A percentile compares a stretch with the other conserved stretches of the same genome.
Evolutionary conservation across 2,329 filamentous ascomycete genomes (phyloP).

Genomic region (Mariannaea sp.): DNA sequence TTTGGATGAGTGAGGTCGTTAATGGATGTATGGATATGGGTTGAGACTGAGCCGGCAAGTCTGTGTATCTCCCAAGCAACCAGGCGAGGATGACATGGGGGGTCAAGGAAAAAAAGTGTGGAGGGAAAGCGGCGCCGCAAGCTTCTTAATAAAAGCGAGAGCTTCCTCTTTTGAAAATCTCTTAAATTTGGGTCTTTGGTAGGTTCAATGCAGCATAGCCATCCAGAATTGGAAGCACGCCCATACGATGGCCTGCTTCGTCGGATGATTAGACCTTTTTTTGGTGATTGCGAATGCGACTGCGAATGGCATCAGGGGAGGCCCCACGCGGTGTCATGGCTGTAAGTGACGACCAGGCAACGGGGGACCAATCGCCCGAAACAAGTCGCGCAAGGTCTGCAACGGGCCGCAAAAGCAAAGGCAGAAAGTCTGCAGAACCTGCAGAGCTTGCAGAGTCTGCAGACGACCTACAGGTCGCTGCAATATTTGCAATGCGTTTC

Average conservation of each 20-base stretch:
- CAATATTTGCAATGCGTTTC: slow-evolving; percentile 15
- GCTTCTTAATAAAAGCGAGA: slow-evolving; percentile 16
- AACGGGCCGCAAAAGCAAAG: slow-evolving; percentile 7
- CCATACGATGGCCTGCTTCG: slow-evolving; percentile 3
- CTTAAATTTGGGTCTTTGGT: not conserved
- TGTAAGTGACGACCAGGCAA: slow-evolving; percentile 2
- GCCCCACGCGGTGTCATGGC: slow-evolving; percentile 9
- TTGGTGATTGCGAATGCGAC: not conserved
- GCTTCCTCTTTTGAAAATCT: not conserved
- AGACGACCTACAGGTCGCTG: not conserved
- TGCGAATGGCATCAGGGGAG: slow-evolving; percentile 14
- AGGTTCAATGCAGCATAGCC: not conserved
- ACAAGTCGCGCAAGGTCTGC: slow-evolving; percentile 3
- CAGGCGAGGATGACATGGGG: slow-evolving; percentile 23
- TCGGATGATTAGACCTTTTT: slow-evolving; percentile 2
- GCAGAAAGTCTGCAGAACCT: too few species aligned
- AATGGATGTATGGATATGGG: slow-evolving; percentile 29
- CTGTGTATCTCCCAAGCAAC: slow-evolving; percentile 38
- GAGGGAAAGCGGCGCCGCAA: slow-evolving; percentile 6
- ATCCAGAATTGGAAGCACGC: slow-evolving; percentile 6
- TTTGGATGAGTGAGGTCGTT: slow-evolving; percentile 17
- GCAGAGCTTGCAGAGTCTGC: not conserved
- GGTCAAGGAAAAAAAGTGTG: slow-evolving; percentile 20
- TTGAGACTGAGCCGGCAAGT: slow-evolving; percentile 16
- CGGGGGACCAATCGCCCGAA: slow-evolving; percentile 20